Evolutionary conservation across 352 stramenopile species (phyloP).

Genomic region (Phytophthora ramorum): DNA sequence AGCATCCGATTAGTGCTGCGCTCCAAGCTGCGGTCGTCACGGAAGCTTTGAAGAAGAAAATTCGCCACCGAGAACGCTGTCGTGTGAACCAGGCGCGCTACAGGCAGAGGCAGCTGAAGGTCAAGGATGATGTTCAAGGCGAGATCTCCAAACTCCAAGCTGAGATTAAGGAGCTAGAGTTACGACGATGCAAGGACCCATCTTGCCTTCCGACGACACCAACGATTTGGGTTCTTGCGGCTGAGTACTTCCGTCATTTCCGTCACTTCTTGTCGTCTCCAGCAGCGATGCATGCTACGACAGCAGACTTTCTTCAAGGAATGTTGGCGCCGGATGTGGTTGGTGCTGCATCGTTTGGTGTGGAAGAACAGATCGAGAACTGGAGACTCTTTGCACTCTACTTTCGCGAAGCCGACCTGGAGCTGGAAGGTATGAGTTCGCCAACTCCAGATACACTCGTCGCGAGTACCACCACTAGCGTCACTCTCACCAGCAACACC

Average conservation of each 20-base stretch:
- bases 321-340: no score
- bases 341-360: background rate
- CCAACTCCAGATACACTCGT: no score
- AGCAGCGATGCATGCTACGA: background rate
- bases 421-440: background rate
- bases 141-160: background rate
- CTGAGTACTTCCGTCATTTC: no score
- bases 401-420: constrained; percentile 4
- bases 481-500: no score
- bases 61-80: constrained; percentile 17
- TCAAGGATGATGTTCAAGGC: background rate
- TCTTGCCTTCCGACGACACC: no score
- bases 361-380: constrained; percentile 1
- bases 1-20: no score
- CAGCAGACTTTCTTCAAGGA: constrained; percentile 1
- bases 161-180: no score
- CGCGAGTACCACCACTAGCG: no score
- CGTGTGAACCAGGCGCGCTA: constrained; percentile 19
- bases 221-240: no score
- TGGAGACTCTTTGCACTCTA: constrained; percentile 9
- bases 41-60: constrained; percentile 16
- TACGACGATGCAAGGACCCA: no score
- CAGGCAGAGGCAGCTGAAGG: constrained; percentile 9
- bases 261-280: constrained; percentile 15
- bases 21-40: background rate